phyloP scores from a whole-genome alignment of 1,284 basidiomycete genomes.

The Stereum hirsutum region DNA sequence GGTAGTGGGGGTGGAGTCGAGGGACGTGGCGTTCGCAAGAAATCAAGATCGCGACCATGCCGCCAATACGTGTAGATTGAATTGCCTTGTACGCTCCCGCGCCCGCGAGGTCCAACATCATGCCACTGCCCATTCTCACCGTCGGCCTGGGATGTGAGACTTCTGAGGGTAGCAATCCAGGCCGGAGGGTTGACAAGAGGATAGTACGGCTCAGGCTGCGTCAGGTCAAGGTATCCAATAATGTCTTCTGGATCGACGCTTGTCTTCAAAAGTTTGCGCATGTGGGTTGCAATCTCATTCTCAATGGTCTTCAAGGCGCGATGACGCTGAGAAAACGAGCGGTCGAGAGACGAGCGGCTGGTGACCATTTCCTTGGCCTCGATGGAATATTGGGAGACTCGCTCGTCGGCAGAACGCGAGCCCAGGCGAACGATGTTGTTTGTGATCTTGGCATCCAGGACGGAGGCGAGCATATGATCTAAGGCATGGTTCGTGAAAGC shows the following conservation, averaged over 20 bases:
- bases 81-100: slow-evolving; percentile 1
- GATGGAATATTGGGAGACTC: slow-evolving; percentile 11
- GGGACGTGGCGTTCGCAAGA: background rate
- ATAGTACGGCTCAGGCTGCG: slow-evolving; percentile 12
- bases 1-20: background rate
- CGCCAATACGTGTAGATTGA: background rate
- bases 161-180: slow-evolving; percentile 13
- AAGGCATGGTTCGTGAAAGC: slow-evolving; percentile 14
- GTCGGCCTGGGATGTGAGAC: slow-evolving; percentile 8
- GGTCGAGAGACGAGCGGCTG: slow-evolving; percentile 6
- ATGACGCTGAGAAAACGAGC: slow-evolving; percentile 10
- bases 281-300: slow-evolving; percentile 11
- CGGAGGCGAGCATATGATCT: slow-evolving; percentile 12
- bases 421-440: slow-evolving; percentile 9
- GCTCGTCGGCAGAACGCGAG: slow-evolving; percentile 8
- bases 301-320: slow-evolving; percentile 12
- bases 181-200: slow-evolving; percentile 12
- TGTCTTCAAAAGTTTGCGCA: slow-evolving; percentile 13
- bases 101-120: background rate
- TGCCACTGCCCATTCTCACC: slow-evolving; percentile 14
- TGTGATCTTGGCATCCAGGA: slow-evolving; percentile 11
- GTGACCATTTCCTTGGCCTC: slow-evolving; percentile 11
- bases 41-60: background rate
- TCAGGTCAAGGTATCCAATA: slow-evolving; percentile 10
- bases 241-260: slow-evolving; percentile 9